A percentile compares a stretch with the other conserved stretches of the same genome.
These are phyloP conservation scores for Neurospora terricola DNA, from an alignment of 495 filamentous ascomycete species.

Conservation along the genomic window DNA sequence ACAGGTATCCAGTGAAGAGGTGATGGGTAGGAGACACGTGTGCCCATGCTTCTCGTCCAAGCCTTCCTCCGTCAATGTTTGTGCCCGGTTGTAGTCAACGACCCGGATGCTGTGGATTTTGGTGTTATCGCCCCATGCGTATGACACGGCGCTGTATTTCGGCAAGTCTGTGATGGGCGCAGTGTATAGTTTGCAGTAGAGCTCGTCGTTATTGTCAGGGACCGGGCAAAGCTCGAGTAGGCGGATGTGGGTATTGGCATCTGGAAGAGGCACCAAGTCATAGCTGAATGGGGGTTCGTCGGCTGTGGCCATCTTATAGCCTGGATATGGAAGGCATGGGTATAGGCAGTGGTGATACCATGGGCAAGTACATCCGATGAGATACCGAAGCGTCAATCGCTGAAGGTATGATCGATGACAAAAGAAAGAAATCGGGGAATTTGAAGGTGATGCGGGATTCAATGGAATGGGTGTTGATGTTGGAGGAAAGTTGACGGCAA, in stretches of 20 bases:
- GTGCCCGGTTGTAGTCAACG: neutral
- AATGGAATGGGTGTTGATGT: neutral
- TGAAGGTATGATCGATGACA: neutral
- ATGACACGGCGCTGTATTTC: neutral
- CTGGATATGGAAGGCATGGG: neutral
- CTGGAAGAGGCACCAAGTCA: neutral
- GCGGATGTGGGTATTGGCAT: neutral
- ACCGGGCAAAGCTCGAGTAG: neutral
- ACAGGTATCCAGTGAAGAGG: neutral
- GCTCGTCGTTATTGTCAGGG: neutral
- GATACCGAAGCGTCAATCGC: neutral
- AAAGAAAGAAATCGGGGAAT: fast-evolving
- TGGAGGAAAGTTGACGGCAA: neutral
- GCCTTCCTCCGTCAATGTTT: neutral
- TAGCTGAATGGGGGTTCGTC: neutral
- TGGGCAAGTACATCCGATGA: neutral
- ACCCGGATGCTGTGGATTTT: neutral
- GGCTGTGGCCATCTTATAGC: neutral
- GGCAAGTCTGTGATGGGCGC: neutral
- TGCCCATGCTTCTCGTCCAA: neutral
- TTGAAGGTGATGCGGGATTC: neutral
- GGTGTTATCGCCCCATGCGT: neutral
- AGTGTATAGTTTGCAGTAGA: neutral
- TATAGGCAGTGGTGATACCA: neutral
- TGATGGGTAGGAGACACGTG: neutral